These are phyloP conservation scores for Myxozyma lipomycoides DNA, from an alignment of 805 yeast genomes.

Conservation along the genomic window DNA sequence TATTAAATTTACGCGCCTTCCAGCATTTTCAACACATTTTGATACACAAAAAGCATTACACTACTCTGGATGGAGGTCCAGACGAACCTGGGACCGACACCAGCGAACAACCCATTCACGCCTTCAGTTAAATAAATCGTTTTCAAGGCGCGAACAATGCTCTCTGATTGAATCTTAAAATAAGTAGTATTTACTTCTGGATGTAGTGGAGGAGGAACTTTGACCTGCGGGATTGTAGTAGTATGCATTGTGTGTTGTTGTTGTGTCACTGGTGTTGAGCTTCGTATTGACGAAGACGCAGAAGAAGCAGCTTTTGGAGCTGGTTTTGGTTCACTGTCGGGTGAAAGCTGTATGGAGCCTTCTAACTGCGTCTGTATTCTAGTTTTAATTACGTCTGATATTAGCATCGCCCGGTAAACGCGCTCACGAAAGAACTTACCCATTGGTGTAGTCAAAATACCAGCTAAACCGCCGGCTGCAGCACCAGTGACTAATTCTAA, in stretches of 20 bases:
- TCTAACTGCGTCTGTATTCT: conserved; percentile 81
- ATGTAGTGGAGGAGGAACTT: neutral
- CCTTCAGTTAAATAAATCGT: conserved; percentile 73
- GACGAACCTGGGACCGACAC: conserved; percentile 92
- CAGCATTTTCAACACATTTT: conserved; percentile 58
- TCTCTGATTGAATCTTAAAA: conserved; percentile 19
- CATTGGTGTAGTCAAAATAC: conserved; percentile 80
- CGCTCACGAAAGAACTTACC: conserved; percentile 35
- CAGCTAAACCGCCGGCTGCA: conserved; percentile 91
- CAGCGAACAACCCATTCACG: conserved; percentile 72
- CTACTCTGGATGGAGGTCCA: conserved; percentile 97
- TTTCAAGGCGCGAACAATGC: conserved; percentile 44
- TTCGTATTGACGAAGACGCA: neutral
- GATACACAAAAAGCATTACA: conserved; percentile 86
- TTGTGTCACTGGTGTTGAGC: conserved; percentile 9
- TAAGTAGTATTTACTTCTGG: conserved; percentile 14
- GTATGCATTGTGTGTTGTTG: conserved; percentile 29
- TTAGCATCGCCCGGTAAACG: neutral
- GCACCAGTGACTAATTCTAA: conserved; percentile 86
- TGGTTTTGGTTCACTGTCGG: neutral
- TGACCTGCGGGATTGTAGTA: neutral
- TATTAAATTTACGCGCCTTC: too few species aligned
- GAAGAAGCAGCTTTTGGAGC: neutral
- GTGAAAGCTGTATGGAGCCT: neutral
- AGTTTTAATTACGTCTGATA: conserved; percentile 73